Evolutionary conservation across 2,329 filamentous ascomycete genomes (phyloP), one percentile per base, ranked within the genome.

Genomic region (Colletotrichum cordylinicola): DNA sequence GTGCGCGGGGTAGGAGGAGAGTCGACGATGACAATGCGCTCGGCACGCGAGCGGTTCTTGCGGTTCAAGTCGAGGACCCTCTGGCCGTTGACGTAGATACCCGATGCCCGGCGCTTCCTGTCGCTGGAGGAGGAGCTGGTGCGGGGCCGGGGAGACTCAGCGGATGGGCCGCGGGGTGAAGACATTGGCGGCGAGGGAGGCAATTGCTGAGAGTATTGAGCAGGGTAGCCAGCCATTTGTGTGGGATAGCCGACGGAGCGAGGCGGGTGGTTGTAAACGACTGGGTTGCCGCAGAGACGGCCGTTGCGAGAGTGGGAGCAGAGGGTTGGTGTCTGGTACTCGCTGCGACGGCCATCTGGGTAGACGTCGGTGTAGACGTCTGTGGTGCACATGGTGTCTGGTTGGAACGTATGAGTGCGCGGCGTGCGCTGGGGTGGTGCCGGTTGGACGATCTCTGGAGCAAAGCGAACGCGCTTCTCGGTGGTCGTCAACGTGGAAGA

Each of bases 321-420:
- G 52, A 84, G 81, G 10, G 79, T 79, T 37, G 83, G 80, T 8
- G 83, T 80, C 70, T 85, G 84, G 65, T 84, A 82, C 78, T 83
- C 80, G 64, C 74, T 77, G n/a, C 55, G 58, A 65, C 82, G 84
- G 73, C 87, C 87, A 80, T 90, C 86, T 5, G 88, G 85, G 84
- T 87, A 86, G 79, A 86, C 80, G 80, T 88, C 87, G 39, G 86
- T 83, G 83, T 86, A 88, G 67, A 87, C 77, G 79, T 88, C 84
- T 75, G 85, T 87, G 77, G 86, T 85, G 82, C 89, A 91, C 89
- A 91, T 91, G 65, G 83, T 86, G 85, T 80, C 79, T 78, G 79
- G 80, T 61, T 16, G 15, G 12, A 71, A 52, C 37, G 66, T 66
- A 55, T 75, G 9, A 35, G 61, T 29, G 74, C 71, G 74, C 71